Evolutionary conservation across 2,329 filamentous ascomycete species (phyloP).

Genomic region (Colletotrichum musae): DNA sequence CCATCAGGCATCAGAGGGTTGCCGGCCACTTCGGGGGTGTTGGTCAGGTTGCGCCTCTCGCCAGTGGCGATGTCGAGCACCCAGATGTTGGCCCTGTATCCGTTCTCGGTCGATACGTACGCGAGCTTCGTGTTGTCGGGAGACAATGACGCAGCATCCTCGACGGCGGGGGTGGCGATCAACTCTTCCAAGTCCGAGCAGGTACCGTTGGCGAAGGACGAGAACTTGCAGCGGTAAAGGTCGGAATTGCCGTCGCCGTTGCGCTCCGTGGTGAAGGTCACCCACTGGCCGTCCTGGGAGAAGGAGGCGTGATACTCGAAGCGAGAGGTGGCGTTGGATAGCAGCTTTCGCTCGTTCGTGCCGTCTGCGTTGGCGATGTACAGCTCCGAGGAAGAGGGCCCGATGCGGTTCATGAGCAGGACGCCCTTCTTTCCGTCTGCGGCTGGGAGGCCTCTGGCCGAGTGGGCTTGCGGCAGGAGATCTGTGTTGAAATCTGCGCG

Average conservation of each 20-base stretch:
- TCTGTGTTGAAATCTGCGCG: slow-evolving; percentile 21
- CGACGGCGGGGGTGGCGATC: slow-evolving; percentile 28
- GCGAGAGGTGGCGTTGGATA: slow-evolving; percentile 11
- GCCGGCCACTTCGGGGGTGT: slow-evolving; percentile 25
- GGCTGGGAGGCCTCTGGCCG: slow-evolving; percentile 29
- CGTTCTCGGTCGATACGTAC: slow-evolving; percentile 32
- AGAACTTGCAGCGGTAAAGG: slow-evolving; percentile 29
- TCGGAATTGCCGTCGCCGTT: slow-evolving; percentile 34
- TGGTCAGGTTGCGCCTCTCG: slow-evolving; percentile 28
- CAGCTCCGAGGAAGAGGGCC: slow-evolving; percentile 26
- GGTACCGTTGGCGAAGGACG: slow-evolving; percentile 1
- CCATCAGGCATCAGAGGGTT: slow-evolving; percentile 22
- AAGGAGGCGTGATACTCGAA: slow-evolving; percentile 29
- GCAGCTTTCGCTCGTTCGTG: slow-evolving; percentile 28
- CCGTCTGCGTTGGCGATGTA: slow-evolving; percentile 35
- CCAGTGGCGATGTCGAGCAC: slow-evolving; percentile 26
- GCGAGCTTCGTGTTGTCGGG: slow-evolving; percentile 13
- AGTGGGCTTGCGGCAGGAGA: slow-evolving; percentile 23
- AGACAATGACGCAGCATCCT: slow-evolving; percentile 27
- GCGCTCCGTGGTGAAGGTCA: slow-evolving; percentile 31
- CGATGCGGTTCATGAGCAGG: slow-evolving; percentile 35
- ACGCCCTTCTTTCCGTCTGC: slow-evolving; percentile 35
- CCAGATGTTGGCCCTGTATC: slow-evolving; percentile 29
- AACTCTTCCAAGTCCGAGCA: slow-evolving; percentile 25
- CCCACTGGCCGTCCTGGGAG: slow-evolving; percentile 24